Evolutionary conservation across 2,329 filamentous ascomycete genomes (phyloP).

Genomic region (Paraphaeosphaeria sporulosa): DNA sequence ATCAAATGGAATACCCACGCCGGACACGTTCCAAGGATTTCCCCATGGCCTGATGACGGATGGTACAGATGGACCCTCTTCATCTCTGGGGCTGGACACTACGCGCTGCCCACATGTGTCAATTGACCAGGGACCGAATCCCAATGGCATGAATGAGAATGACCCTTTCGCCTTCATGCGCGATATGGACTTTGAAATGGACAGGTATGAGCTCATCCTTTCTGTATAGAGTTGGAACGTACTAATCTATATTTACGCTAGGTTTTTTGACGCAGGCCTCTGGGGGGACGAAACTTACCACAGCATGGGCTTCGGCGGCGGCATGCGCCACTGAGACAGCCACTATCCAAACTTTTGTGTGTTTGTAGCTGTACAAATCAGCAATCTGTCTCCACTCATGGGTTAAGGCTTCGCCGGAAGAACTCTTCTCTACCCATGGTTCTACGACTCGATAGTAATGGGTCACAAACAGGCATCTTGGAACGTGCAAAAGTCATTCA

Average conservation of each 20-base stretch:
- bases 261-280: conserved; percentile 42
- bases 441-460: not conserved
- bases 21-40: conserved; percentile 14
- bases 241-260: not conserved
- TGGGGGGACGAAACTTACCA: conserved; percentile 39
- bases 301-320: conserved; percentile 39
- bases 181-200: conserved; percentile 41
- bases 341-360: not conserved
- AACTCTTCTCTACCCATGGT: not conserved
- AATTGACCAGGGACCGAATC: conserved; percentile 4
- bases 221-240: not conserved
- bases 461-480: not conserved
- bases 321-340: not conserved
- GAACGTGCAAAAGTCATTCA: not conserved
- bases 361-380: not conserved
- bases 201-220: conserved; percentile 16
- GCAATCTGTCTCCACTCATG: not conserved
- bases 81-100: not conserved
- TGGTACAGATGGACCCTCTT: conserved; percentile 4
- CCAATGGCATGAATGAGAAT: conserved; percentile 8
- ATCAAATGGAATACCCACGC: conserved; percentile 16
- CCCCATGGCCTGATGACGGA: not conserved
- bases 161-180: conserved; percentile 37
- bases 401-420: not conserved
- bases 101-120: conserved; percentile 8